Evolutionary conservation across 1,139 yeast genomes (phyloP), one percentile per base, ranked within the genome.

Genomic region (Arxiozyma heterogenica): DNA sequence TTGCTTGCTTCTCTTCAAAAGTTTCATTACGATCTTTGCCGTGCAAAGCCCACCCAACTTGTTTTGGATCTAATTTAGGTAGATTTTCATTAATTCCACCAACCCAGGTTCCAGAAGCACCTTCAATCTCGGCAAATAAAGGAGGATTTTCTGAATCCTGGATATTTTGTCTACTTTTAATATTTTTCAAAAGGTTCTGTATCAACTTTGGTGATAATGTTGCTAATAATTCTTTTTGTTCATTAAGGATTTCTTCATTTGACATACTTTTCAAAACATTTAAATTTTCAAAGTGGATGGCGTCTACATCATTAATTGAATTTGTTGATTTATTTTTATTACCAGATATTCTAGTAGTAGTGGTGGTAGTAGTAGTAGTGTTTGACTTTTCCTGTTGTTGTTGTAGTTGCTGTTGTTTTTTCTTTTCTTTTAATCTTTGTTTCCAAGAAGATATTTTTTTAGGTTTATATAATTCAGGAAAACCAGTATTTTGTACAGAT

Each of bases 281-380:
- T 59, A 86, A 66, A 67, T 91, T 91, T 64, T 91, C 96, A 54
- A 77, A 68, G 67, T 88, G 93, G 41, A 91, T 87, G 64, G 79
- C 78, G 61, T 84, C 91, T 0, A 8, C 8, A n/a, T 47, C 46
- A 39, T 15, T 47, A 6, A 6, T 12, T 34, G 17, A n/a, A 17
- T 44, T 38, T 20, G 4, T 41, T 38, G 34, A 23, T 21, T 25
- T 23, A n/a, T 27, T 43, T 4, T 27, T 41, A 11, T 44, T n/a
- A 9, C 25, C 43, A 7, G 27, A 18, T 30, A 17, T 30, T 1
- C 38, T 22, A 9, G 49, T 3, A 12, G 22, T 17, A n/a, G 9
- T 21, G 43, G 25, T 23, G 6, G 25, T 23, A 6, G 25, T 23
- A 23, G 25, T 23, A 6, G 25, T 23, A 23, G 25, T 23, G 30